These are phyloP conservation scores for Dryadomyces sulphureus DNA, from an alignment of 2,329 filamentous ascomycete genomes.

Conservation along the genomic window DNA sequence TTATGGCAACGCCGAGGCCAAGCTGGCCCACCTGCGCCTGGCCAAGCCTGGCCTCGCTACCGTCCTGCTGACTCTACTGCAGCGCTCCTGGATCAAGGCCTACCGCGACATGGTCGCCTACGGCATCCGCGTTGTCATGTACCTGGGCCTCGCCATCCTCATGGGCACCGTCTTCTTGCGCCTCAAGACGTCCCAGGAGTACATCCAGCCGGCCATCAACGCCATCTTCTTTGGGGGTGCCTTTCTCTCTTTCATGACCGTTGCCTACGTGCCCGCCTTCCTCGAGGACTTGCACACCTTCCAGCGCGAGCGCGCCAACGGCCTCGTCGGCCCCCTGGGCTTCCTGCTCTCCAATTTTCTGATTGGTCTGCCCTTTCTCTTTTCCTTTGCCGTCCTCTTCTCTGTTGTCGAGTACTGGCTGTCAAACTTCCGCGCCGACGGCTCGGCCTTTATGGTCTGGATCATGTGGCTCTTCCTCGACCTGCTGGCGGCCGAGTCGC, in stretches of 20 bases:
- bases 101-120: constrained; percentile 77
- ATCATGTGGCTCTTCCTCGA: constrained; percentile 78
- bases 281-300: constrained; percentile 64
- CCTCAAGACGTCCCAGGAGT: constrained; percentile 49
- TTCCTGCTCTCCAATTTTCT: constrained; percentile 71
- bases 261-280: constrained; percentile 74
- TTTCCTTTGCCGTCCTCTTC: constrained; percentile 63
- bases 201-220: constrained; percentile 72
- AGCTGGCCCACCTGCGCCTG: constrained; percentile 9
- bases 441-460: constrained; percentile 57
- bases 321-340: constrained; percentile 58
- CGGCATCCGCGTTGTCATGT: constrained; percentile 66
- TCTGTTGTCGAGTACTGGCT: constrained; percentile 68
- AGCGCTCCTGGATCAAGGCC: constrained; percentile 69
- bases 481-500: constrained; percentile 64
- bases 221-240: constrained; percentile 60
- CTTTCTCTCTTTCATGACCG: constrained; percentile 69
- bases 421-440: constrained; percentile 54
- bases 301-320: constrained; percentile 67
- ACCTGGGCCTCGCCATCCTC: constrained; percentile 54
- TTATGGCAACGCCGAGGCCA: constrained; percentile 12
- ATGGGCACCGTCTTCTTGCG: constrained; percentile 83
- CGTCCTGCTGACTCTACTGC: constrained; percentile 43
- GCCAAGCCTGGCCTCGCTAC: constrained; percentile 27
- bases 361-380: constrained; percentile 68